These are phyloP conservation scores for Pyrenochaeta sp. DNA, from an alignment of 2,329 filamentous ascomycete species.

Conservation along the genomic window DNA sequence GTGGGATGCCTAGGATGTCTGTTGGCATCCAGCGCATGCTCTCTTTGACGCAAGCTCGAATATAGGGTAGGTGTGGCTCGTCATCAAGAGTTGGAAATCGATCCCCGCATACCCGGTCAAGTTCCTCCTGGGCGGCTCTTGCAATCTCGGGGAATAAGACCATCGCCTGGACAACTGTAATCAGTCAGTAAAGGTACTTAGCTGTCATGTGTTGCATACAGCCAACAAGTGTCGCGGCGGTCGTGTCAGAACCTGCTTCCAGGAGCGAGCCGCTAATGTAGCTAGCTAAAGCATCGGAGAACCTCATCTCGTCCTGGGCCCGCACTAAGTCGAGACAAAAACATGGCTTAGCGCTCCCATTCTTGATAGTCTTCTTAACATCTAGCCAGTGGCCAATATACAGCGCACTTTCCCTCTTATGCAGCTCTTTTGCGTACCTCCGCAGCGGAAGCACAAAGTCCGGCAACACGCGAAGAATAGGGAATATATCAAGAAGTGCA, in stretches of 20 bases:
- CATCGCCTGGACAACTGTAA: slow-evolving; percentile 35
- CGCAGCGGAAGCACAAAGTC: slow-evolving; percentile 42
- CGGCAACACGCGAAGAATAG: slow-evolving; percentile 53
- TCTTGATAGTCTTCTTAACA: slow-evolving; percentile 25
- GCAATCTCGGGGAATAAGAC: slow-evolving; percentile 32
- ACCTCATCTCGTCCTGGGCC: slow-evolving; percentile 25
- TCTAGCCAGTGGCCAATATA: slow-evolving; percentile 33
- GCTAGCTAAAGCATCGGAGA: slow-evolving; percentile 31
- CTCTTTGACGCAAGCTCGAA: slow-evolving; percentile 41
- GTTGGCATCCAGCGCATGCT: slow-evolving; percentile 43
- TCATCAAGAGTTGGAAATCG: slow-evolving; percentile 42
- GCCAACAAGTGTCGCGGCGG: slow-evolving; percentile 27
- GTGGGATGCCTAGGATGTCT: slow-evolving; percentile 31
- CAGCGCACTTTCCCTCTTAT: slow-evolving; percentile 53
- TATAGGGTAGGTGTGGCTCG: slow-evolving; percentile 30
- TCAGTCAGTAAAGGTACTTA: not conserved
- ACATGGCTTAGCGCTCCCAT: slow-evolving; percentile 25
- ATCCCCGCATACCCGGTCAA: slow-evolving; percentile 41
- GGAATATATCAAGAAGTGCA: slow-evolving; percentile 58
- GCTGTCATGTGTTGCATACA: slow-evolving; percentile 12
- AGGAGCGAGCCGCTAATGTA: slow-evolving; percentile 38
- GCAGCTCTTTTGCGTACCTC: slow-evolving; percentile 53
- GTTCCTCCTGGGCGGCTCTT: slow-evolving; percentile 31
- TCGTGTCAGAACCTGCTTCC: slow-evolving; percentile 44
- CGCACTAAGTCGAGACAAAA: slow-evolving; percentile 33